Conservation (phyloP, 2,329 filamentous ascomycete species). For the Akanthomyces muscarius region DNA sequence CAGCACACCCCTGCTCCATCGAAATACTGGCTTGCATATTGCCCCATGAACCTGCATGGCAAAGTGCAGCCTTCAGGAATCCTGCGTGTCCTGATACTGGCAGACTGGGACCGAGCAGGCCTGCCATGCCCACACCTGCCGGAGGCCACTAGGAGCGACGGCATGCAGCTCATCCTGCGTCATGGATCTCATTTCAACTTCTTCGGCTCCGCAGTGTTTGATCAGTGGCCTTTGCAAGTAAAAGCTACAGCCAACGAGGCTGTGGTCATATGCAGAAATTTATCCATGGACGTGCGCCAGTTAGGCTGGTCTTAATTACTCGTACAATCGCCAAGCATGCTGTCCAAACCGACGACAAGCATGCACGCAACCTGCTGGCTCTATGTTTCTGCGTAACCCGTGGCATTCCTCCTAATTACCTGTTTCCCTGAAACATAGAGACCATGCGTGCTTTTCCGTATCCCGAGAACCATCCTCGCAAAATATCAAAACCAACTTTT, state of each 20-base stretch:
- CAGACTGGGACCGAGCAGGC: neutral
- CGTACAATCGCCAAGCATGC: neutral
- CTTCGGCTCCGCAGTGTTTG: neutral
- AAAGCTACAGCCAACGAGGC: neutral
- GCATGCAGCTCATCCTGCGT: constrained; percentile 10
- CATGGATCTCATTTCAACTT: constrained; percentile 13
- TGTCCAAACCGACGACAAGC: neutral
- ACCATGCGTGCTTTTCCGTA: neutral
- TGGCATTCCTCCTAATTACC: constrained; percentile 3
- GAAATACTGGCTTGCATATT: constrained; percentile 14
- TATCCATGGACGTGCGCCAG: neutral
- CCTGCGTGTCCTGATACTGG: neutral
- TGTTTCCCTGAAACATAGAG: neutral
- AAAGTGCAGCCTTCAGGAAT: neutral
- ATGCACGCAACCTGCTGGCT: neutral
- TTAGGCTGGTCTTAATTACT: neutral
- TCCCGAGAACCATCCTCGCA: neutral
- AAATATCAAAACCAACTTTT: constrained; percentile 5
- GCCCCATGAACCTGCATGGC: constrained; percentile 17
- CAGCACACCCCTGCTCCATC: constrained; percentile 11
- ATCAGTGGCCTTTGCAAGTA: neutral
- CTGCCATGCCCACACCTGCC: neutral
- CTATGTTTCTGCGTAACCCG: neutral
- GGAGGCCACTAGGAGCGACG: neutral
- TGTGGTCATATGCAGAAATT: neutral